These are phyloP conservation scores for Stereocaulon alpinum DNA, from an alignment of 495 filamentous ascomycete genomes.

Conservation along the genomic window DNA sequence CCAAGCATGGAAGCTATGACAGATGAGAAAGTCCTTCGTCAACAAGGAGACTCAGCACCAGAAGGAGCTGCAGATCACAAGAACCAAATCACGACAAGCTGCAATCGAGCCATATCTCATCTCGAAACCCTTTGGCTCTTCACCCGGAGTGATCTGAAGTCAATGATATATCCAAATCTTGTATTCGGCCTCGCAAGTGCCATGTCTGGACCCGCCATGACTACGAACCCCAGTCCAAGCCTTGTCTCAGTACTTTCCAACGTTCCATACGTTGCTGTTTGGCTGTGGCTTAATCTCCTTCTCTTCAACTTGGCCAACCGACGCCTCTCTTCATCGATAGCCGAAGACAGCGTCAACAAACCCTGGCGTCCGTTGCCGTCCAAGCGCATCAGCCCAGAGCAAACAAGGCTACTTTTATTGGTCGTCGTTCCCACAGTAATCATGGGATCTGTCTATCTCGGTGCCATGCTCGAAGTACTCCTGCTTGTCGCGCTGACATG, in stretches of 20 bases:
- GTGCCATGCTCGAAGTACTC: constrained; percentile 25
- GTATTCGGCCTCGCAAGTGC: constrained; percentile 27
- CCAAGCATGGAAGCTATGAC: no score
- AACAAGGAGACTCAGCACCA: no score
- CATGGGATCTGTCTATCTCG: constrained; percentile 24
- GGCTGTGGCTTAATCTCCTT: constrained; percentile 26
- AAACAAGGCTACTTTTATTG: constrained; percentile 29
- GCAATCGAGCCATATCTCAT: no score
- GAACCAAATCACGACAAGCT: no score
- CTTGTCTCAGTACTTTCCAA: not conserved
- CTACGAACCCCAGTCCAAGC: not conserved
- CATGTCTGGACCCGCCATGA: constrained; percentile 18
- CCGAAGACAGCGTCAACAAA: constrained; percentile 45
- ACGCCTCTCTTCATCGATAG: constrained; percentile 30
- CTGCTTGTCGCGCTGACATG: constrained; percentile 32
- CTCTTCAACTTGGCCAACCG: constrained; percentile 39
- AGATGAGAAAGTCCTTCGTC: no score
- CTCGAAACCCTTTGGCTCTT: constrained; percentile 24
- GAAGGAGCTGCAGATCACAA: no score
- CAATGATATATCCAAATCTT: constrained; percentile 27
- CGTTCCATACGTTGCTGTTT: constrained; percentile 1
- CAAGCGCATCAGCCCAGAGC: constrained; percentile 27
- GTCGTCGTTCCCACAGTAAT: constrained; percentile 27
- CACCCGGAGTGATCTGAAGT: constrained; percentile 31
- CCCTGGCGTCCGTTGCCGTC: constrained; percentile 43